These are phyloP conservation scores for Suillus paluster DNA, from an alignment of 768 basidiomycete genomes.

Conservation along the genomic window DNA sequence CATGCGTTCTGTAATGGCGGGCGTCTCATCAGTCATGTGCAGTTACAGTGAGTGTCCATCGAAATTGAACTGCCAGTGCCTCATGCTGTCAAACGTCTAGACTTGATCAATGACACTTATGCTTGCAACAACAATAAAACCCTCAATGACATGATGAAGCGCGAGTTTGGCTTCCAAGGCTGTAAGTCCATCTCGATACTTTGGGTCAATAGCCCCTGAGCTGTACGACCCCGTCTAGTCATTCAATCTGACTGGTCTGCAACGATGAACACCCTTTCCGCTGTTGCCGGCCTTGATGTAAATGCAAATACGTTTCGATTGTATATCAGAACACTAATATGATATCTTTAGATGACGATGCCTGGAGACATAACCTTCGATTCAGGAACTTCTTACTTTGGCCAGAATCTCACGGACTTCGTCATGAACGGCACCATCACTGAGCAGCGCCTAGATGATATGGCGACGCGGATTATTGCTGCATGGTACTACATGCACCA, in stretches of 20 bases:
- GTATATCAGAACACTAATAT: background rate
- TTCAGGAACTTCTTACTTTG: slow-evolving; percentile 56
- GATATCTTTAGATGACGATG: slow-evolving; percentile 63
- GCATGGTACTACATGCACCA: slow-evolving; percentile 53
- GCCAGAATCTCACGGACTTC: slow-evolving; percentile 57
- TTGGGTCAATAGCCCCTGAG: slow-evolving; percentile 2
- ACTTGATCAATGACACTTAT: slow-evolving; percentile 61
- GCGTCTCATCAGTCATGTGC: slow-evolving; percentile 70
- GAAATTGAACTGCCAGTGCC: background rate
- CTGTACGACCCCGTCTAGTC: slow-evolving; percentile 33
- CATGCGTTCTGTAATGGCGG: slow-evolving; percentile 63
- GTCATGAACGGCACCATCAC: slow-evolving; percentile 66
- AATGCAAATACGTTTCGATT: slow-evolving; percentile 21
- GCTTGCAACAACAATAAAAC: slow-evolving; percentile 67
- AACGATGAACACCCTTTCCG: slow-evolving; percentile 50
- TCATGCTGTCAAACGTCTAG: slow-evolving; percentile 32
- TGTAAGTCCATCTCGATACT: slow-evolving; percentile 38
- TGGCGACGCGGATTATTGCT: slow-evolving; percentile 74
- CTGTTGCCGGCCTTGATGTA: slow-evolving; percentile 67
- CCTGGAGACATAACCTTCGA: slow-evolving; percentile 58
- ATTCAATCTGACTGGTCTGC: slow-evolving; percentile 69
- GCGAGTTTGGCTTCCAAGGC: slow-evolving; percentile 69
- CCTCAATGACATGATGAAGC: slow-evolving; percentile 65
- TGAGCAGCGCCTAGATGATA: slow-evolving; percentile 63
- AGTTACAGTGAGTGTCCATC: slow-evolving; percentile 51